These are phyloP conservation scores for Ustilago trichophora DNA, from an alignment of 1,284 basidiomycete species.

Conservation along the genomic window DNA sequence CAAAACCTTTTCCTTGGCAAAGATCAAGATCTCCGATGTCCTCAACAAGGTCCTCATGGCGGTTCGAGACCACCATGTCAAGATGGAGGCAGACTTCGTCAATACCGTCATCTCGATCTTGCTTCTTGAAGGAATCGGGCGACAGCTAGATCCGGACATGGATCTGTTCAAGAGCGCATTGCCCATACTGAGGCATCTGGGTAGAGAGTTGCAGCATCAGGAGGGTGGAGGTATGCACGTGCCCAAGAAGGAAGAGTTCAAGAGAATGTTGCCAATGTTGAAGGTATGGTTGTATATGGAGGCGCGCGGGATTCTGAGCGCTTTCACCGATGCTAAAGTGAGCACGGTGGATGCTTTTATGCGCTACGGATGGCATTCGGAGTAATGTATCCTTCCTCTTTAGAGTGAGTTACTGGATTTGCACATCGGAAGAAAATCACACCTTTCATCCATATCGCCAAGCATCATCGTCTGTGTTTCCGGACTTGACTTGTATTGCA, in stretches of 20 bases:
- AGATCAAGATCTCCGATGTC: conserved; percentile 94
- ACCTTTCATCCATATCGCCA: neutral
- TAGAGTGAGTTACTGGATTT: no score
- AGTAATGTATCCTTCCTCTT: no score
- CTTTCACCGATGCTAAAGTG: conserved; percentile 45
- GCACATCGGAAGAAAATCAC: no score
- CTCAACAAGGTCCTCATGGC: conserved; percentile 84
- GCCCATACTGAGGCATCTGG: conserved; percentile 61
- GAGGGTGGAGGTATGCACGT: conserved; percentile 28
- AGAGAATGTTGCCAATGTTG: conserved; percentile 51
- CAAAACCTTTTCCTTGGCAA: conserved; percentile 93
- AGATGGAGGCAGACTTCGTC: conserved; percentile 98
- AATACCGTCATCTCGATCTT: conserved; percentile 96
- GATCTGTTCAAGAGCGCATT: conserved; percentile 71
- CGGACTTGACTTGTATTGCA: no score
- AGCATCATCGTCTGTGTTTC: no score
- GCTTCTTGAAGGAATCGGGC: conserved; percentile 92
- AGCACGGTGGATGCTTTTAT: conserved; percentile 59
- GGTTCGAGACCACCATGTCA: conserved; percentile 94
- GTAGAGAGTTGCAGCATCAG: conserved; percentile 41
- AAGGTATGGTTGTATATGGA: conserved; percentile 62
- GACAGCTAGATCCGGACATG: conserved; percentile 88
- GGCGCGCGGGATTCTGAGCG: conserved; percentile 42
- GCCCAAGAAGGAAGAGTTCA: conserved; percentile 35
- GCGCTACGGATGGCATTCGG: conserved; percentile 61